A percentile compares a stretch with the other conserved stretches of the same genome.
phyloP scores from a whole-genome alignment of 345 rosid genomes.

The Leavenworthia alabamica region DNA sequence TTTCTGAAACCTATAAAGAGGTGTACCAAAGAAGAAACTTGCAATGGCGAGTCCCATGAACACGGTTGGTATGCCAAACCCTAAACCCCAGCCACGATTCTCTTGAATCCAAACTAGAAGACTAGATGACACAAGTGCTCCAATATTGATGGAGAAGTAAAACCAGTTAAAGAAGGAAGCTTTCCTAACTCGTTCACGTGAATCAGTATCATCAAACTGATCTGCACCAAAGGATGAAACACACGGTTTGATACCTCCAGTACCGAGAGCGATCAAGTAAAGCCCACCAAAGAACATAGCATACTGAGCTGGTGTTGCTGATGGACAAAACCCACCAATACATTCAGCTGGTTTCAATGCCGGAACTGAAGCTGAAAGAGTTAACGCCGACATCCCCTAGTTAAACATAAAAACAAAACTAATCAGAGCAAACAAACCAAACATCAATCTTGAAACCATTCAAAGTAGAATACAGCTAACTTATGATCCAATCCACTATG shows the following conservation, averaged over 20 bases:
- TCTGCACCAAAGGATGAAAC: slow-evolving; percentile 86
- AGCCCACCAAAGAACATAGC: slow-evolving; percentile 62
- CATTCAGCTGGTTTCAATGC: slow-evolving; percentile 53
- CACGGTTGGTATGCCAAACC: slow-evolving; percentile 76
- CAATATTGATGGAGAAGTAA: slow-evolving; percentile 74
- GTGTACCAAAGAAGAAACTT: slow-evolving; percentile 72
- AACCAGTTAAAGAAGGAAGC: slow-evolving; percentile 89
- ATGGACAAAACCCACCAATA: slow-evolving; percentile 42
- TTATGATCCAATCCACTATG: no score
- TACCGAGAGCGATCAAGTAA: slow-evolving; percentile 74
- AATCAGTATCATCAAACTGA: slow-evolving; percentile 81
- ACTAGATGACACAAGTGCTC: slow-evolving; percentile 67
- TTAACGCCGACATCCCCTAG: slow-evolving; percentile 76
- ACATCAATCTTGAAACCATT: no score
- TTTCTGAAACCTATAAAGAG: slow-evolving; percentile 66
- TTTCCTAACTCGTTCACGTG: slow-evolving; percentile 57
- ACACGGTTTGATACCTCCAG: slow-evolving; percentile 93
- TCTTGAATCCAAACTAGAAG: slow-evolving; percentile 77
- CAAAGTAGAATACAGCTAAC: no score
- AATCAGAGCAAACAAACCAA: no score
- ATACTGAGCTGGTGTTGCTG: slow-evolving; percentile 53
- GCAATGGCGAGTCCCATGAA: slow-evolving; percentile 67
- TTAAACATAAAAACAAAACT: no score
- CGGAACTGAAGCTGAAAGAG: slow-evolving; percentile 64
- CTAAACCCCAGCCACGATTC: slow-evolving; percentile 77